These are phyloP conservation scores for Magnolia kwangsiensis DNA, from an alignment of 164 flowering plant genomes.

Conservation along the genomic window DNA sequence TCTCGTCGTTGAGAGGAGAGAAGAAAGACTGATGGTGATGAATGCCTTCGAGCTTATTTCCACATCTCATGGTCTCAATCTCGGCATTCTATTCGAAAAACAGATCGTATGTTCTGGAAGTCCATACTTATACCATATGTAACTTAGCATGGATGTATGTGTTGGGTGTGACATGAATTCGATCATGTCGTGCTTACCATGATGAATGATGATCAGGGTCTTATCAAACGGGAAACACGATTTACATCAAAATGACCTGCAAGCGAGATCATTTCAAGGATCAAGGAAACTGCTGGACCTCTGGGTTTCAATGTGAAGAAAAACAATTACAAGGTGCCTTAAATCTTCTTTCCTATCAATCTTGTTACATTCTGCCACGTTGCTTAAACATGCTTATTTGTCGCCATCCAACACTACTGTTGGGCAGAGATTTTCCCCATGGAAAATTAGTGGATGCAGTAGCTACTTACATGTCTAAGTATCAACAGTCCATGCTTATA, in stretches of 20 bases:
- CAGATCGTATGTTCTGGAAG: slow-evolving; percentile 52
- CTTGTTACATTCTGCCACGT: neutral
- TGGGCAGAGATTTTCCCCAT: neutral
- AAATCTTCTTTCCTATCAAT: neutral
- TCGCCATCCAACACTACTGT: neutral
- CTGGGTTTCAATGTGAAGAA: slow-evolving; percentile 97
- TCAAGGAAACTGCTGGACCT: slow-evolving; percentile 82
- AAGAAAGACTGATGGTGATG: slow-evolving; percentile 72
- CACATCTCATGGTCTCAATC: slow-evolving; percentile 93
- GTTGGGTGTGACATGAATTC: too few species aligned
- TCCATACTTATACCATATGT: neutral
- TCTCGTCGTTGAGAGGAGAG: slow-evolving; percentile 87
- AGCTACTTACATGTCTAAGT: too few species aligned
- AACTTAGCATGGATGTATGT: neutral
- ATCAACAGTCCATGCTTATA: too few species aligned
- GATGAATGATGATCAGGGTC: slow-evolving; percentile 43
- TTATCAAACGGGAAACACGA: slow-evolving; percentile 88
- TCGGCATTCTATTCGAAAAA: slow-evolving; percentile 75
- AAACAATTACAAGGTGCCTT: slow-evolving; percentile 73
- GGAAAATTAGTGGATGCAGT: too few species aligned
- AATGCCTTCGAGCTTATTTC: slow-evolving; percentile 97
- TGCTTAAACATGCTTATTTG: neutral
- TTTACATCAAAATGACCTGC: slow-evolving; percentile 88
- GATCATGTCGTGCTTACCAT: neutral
- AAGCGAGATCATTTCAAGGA: slow-evolving; percentile 77